Evolutionary conservation across 2,329 filamentous ascomycete genomes (phyloP).

Genomic region (Talaromyces marneffei): DNA sequence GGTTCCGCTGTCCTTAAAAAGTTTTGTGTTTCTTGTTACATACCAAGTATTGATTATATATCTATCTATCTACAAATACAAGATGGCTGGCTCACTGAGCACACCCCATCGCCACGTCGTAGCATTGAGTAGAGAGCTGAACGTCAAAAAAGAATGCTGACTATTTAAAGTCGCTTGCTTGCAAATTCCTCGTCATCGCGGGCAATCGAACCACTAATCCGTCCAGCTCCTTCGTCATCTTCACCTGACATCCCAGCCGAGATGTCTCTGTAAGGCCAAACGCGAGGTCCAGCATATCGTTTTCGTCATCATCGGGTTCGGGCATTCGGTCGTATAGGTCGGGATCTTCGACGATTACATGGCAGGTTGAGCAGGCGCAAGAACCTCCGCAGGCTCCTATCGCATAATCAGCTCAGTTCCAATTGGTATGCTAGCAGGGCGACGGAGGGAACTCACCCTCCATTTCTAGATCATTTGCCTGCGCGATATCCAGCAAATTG

Average conservation of each 20-base stretch:
- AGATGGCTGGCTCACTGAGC: background rate
- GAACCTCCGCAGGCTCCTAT: conserved; percentile 83
- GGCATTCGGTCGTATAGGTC: conserved; percentile 71
- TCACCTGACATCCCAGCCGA: conserved; percentile 80
- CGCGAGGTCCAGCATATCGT: conserved; percentile 85
- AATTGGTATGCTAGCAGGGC: background rate
- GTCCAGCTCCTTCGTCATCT: conserved; percentile 85
- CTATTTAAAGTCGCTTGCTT: conserved; percentile 76
- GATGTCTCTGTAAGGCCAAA: conserved; percentile 85
- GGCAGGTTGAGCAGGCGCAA: conserved; percentile 88
- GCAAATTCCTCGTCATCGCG: conserved; percentile 90
- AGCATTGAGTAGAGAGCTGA: conserved; percentile 14
- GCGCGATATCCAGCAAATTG: conserved; percentile 91
- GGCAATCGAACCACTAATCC: conserved; percentile 80
- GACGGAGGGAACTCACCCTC: conserved; percentile 54
- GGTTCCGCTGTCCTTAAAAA: conserved; percentile 11
- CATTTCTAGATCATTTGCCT: conserved; percentile 94
- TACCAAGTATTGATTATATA: background rate
- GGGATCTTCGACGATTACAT: conserved; percentile 74
- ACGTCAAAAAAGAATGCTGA: background rate
- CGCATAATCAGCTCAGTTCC: background rate
- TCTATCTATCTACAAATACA: conserved; percentile 15
- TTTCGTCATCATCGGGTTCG: conserved; percentile 73
- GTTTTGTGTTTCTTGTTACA: conserved; percentile 1
- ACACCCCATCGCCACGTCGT: background rate